Percentiles rank a stretch among this genome's conserved stretches.
phyloP scores from a whole-genome alignment of 257 asterid species.

The Phtheirospermum japonicum region DNA sequence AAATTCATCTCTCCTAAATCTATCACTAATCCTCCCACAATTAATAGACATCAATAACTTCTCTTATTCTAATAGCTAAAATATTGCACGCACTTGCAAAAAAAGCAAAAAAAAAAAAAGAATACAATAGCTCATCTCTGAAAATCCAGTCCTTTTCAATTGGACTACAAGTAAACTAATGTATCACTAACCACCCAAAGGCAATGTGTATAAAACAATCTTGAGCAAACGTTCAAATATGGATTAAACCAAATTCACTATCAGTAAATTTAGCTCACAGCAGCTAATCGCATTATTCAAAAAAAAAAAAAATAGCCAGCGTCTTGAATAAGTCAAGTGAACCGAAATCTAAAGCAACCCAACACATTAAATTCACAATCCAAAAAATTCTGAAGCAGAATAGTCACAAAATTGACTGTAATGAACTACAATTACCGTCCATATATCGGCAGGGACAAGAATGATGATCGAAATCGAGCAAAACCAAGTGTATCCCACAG shows the following conservation, averaged over 20 bases:
- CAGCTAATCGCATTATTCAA: conserved; percentile 21
- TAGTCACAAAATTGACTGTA: background rate
- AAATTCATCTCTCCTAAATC: no score
- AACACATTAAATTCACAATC: background rate
- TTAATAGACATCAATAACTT: no score
- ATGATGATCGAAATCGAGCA: conserved; percentile 92
- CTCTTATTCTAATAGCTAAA: no score
- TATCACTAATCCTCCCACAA: no score
- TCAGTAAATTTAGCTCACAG: conserved; percentile 24
- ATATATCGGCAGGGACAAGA: conserved; percentile 99
- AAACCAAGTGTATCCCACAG: conserved; percentile 98
- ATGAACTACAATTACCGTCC: conserved; percentile 65
- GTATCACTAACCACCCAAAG: conserved; percentile 20
- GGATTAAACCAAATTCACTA: conserved; percentile 23
- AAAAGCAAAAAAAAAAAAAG: no score
- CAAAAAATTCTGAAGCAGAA: conserved; percentile 20
- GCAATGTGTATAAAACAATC: background rate
- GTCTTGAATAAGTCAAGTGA: conserved; percentile 10
- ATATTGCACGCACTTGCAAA: no score
- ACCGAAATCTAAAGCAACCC: conserved; percentile 15
- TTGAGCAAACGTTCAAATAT: background rate
- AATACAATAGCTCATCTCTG: no score
- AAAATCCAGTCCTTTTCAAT: no score
- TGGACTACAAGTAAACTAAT: no score
- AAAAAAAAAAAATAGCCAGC: conserved; percentile 19